phyloP scores from a whole-genome alignment of 2,329 filamentous ascomycete genomes.

The Metarhizium album region DNA sequence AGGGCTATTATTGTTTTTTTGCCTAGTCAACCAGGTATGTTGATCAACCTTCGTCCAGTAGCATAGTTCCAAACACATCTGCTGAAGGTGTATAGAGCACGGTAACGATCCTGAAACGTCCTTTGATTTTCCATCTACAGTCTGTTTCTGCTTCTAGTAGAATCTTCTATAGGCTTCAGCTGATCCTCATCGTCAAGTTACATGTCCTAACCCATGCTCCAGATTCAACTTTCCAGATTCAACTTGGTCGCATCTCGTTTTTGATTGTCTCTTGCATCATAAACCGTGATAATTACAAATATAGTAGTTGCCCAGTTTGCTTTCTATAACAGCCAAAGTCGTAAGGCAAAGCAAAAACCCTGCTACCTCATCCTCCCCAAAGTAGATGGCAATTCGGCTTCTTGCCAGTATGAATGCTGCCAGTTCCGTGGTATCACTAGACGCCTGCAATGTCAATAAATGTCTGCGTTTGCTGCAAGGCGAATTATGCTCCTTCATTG shows the following conservation, averaged over 20 bases:
- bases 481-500: background rate
- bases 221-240: background rate
- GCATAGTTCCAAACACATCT: background rate
- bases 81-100: background rate
- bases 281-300: constrained; percentile 17
- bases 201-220: background rate
- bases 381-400: constrained; percentile 5
- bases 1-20: too few species aligned
- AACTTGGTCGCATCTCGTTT: background rate
- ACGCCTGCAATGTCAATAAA: constrained; percentile 1
- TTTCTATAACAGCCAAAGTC: constrained; percentile 13
- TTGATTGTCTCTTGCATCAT: constrained; percentile 3
- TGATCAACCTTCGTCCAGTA: background rate
- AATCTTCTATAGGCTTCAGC: background rate
- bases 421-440: constrained; percentile 4
- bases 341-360: constrained; percentile 6
- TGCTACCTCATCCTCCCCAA: background rate
- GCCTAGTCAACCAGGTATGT: too few species aligned
- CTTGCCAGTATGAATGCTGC: constrained; percentile 8
- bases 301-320: constrained; percentile 11
- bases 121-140: background rate
- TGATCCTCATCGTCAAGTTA: background rate
- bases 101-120: background rate
- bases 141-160: background rate
- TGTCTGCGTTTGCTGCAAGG: background rate